These are phyloP conservation scores for Neurospora sp. DNA, from an alignment of 495 filamentous ascomycete genomes.

Conservation along the genomic window DNA sequence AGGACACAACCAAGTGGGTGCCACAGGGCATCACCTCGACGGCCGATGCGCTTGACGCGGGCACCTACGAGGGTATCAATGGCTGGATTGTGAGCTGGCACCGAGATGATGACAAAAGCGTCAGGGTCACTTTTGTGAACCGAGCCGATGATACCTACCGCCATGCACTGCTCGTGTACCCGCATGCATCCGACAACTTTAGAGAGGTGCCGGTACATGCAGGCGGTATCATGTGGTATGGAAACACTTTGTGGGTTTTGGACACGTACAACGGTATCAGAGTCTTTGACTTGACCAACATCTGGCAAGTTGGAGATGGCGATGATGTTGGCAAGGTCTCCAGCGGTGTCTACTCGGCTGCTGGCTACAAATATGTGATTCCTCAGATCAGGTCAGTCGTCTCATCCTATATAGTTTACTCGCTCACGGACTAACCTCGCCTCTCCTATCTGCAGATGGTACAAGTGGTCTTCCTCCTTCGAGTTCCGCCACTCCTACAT, in stretches of 20 bases:
- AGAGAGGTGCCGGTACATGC: slow-evolving; percentile 8
- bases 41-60: slow-evolving; percentile 24
- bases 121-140: slow-evolving; percentile 28
- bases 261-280: slow-evolving; percentile 9
- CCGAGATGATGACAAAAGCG: slow-evolving; percentile 22
- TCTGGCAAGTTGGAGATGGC: slow-evolving; percentile 6
- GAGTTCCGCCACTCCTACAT: slow-evolving; percentile 8
- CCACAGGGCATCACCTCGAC: slow-evolving; percentile 33
- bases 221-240: slow-evolving; percentile 10
- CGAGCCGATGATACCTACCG: slow-evolving; percentile 22
- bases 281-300: slow-evolving; percentile 8
- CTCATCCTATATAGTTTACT: not conserved
- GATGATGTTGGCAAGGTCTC: slow-evolving; percentile 3
- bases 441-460: not conserved
- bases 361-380: slow-evolving; percentile 10
- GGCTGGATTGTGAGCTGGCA: slow-evolving; percentile 34
- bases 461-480: slow-evolving; percentile 5
- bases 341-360: slow-evolving; percentile 2
- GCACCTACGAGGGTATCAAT: slow-evolving; percentile 23
- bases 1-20: slow-evolving; percentile 25
- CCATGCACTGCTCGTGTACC: slow-evolving; percentile 27
- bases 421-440: not conserved
- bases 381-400: slow-evolving; percentile 7
- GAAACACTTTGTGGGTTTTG: slow-evolving; percentile 7
- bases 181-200: slow-evolving; percentile 2